phyloP scores from a whole-genome alignment of 768 basidiomycete species.

The Boletus vinaceobasis region DNA sequence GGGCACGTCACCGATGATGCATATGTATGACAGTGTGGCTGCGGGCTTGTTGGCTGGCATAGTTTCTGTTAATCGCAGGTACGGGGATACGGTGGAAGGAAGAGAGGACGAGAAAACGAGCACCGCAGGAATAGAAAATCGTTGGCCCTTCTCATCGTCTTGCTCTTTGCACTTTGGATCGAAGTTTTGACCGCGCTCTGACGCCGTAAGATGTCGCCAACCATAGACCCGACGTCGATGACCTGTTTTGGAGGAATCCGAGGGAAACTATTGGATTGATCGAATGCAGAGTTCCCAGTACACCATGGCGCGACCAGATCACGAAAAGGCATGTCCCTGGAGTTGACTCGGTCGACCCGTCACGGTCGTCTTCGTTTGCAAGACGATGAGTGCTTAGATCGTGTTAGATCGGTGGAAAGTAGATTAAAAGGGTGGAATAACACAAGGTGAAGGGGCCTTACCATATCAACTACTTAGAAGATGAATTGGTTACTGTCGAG shows the following conservation, averaged over 20 bases:
- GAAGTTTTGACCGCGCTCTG: not conserved
- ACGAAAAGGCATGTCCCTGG: not conserved
- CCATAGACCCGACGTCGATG: not conserved
- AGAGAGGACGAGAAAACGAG: not conserved
- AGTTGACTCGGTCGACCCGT: not conserved
- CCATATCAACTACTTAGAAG: not conserved
- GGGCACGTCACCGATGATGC: not conserved
- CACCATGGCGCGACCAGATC: no score
- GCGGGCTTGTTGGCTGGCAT: no score
- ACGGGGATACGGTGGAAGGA: no score
- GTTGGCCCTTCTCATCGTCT: not conserved
- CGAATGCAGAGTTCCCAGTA: not conserved
- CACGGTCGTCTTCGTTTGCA: not conserved
- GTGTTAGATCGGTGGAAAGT: not conserved
- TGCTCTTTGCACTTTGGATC: not conserved
- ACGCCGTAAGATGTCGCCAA: not conserved
- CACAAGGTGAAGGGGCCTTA: not conserved
- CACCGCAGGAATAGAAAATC: not conserved
- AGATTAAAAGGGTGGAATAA: no score
- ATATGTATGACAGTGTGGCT: not conserved
- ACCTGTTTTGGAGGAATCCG: not conserved
- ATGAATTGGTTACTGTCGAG: slow-evolving; percentile 31
- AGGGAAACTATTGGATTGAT: not conserved
- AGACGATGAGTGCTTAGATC: not conserved
- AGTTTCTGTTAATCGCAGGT: no score